These are phyloP conservation scores for Fusarium sp. DNA, from an alignment of 2,329 filamentous ascomycete species.

Conservation along the genomic window DNA sequence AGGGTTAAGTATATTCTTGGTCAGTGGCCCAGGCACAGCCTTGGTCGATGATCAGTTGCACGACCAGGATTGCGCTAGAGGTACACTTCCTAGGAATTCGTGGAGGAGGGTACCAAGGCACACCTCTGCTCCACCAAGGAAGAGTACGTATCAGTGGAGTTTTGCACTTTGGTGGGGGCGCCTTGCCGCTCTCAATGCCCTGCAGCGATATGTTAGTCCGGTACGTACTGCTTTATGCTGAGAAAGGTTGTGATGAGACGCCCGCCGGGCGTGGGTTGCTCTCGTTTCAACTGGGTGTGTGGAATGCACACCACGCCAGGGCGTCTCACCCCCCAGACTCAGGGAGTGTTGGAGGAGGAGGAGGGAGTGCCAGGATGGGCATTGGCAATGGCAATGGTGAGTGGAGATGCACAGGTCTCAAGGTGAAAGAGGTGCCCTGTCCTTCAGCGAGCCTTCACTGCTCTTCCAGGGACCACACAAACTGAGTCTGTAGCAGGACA, in stretches of 20 bases:
- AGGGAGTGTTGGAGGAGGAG: slow-evolving; percentile 12
- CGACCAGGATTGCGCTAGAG: slow-evolving; percentile 41
- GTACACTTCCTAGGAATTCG: slow-evolving; percentile 48
- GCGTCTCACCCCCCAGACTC: slow-evolving; percentile 31
- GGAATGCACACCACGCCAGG: slow-evolving; percentile 17
- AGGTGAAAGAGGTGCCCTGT: slow-evolving; percentile 24
- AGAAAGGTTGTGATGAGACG: slow-evolving; percentile 29
- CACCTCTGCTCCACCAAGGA: slow-evolving; percentile 38
- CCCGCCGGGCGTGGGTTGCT: slow-evolving; percentile 32
- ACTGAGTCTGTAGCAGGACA: slow-evolving; percentile 13
- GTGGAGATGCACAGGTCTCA: slow-evolving; percentile 17
- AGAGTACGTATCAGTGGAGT: slow-evolving; percentile 38
- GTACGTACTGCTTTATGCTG: slow-evolving; percentile 34
- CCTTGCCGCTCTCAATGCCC: slow-evolving; percentile 45
- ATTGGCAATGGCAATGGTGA: background rate
- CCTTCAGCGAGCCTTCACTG: slow-evolving; percentile 17
- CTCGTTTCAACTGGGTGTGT: slow-evolving; percentile 35
- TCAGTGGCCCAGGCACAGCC: slow-evolving; percentile 44
- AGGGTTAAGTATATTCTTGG: slow-evolving; percentile 47
- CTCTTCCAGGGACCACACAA: slow-evolving; percentile 2
- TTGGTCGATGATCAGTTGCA: slow-evolving; percentile 46
- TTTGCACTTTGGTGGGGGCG: slow-evolving; percentile 26
- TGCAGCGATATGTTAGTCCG: slow-evolving; percentile 45
- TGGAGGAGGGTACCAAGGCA: slow-evolving; percentile 46
- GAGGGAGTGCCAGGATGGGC: slow-evolving; percentile 29